Base-by-base conservation (phyloP, 2,329 filamentous ascomycete species). In the Chaetoscypha palmicola region DNA sequence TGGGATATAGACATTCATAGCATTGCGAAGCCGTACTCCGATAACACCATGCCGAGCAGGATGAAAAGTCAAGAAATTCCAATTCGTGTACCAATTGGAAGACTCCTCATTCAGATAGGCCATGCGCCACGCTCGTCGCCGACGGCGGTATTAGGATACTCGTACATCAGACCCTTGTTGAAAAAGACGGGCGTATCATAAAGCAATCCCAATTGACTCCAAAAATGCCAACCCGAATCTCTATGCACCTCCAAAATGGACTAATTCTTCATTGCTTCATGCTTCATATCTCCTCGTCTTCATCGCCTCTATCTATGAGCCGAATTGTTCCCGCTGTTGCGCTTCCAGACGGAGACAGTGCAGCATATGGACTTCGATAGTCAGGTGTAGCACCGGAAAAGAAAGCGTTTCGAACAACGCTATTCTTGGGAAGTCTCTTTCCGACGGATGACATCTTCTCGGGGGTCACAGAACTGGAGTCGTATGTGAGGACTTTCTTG, bases 151-250 rank as follows among this genome's bases (percentile, higher is more conserved):
- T 47, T 50, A 41, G 49, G 38, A 50, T 57, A 54, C 45, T 55
- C 49, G 49, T 58, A 58, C 56, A 57, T 48, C 11, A 40, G 45
- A 33, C 53, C 19, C 46, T 46, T 52, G 50, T 57, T 56, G 54
- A 57, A 58, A 46, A 22, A 57, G 47, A 35, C 52, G 51, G 42
- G 47, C 36, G 20, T 21, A 43, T 43, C 39, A 30, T 30, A 43
- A 45, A 43, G 42, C 51, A 43, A 36, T 35, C 45, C 28, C 28
- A 17, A 16, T n/a, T 16, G 31, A 43, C 23, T 23, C 38, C 43
- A 41, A 36, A 38, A 26, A 26, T 42, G 26, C 19, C 14, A 19
- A 34, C 21, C 21, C 28, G n/a, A 22, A 32, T 14, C 2, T 26
- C n/a, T 23, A 38, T 23, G 30, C 30, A 16, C 20, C 21, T 31